phyloP scores from a whole-genome alignment of 2,329 filamentous ascomycete genomes.

The Magnaporthales sp. region DNA sequence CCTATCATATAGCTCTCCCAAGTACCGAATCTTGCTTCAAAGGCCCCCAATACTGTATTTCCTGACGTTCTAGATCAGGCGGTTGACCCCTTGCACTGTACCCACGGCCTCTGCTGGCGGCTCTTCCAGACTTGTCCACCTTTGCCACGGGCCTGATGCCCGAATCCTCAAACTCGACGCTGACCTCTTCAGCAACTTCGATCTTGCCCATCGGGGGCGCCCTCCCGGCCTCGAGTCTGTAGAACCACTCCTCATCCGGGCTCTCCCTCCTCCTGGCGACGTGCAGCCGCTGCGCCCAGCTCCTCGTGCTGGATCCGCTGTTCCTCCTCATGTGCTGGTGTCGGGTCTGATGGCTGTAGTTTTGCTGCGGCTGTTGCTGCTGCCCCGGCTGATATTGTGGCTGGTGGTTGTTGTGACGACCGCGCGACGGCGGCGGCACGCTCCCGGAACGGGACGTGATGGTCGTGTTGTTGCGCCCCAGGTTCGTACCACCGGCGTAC shows the following conservation, averaged over 20 bases:
- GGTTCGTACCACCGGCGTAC: not conserved
- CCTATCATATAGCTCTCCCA: not conserved
- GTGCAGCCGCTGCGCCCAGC: not conserved
- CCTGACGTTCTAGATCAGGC: not conserved
- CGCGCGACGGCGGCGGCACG: not conserved
- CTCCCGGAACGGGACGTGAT: not conserved
- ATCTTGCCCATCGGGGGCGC: not conserved
- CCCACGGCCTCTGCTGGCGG: not conserved
- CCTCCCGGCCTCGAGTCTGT: not conserved
- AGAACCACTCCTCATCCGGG: not conserved
- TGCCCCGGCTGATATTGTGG: not conserved
- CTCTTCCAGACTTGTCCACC: not conserved
- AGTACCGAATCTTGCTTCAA: not conserved
- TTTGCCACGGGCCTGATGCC: not conserved
- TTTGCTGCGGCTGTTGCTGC: not conserved
- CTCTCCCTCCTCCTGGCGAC: not conserved
- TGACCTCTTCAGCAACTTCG: not conserved
- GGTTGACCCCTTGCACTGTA: not conserved
- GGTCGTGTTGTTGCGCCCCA: not conserved
- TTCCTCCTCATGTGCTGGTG: not conserved
- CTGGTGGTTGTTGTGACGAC: not conserved
- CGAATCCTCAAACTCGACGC: not conserved
- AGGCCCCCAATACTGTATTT: not conserved
- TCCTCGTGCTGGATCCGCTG: not conserved
- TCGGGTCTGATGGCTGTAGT: not conserved